Evolutionary conservation across 768 basidiomycete genomes (phyloP), one percentile per base, ranked within the genome.

Genomic region (Tylopilus balloui): DNA sequence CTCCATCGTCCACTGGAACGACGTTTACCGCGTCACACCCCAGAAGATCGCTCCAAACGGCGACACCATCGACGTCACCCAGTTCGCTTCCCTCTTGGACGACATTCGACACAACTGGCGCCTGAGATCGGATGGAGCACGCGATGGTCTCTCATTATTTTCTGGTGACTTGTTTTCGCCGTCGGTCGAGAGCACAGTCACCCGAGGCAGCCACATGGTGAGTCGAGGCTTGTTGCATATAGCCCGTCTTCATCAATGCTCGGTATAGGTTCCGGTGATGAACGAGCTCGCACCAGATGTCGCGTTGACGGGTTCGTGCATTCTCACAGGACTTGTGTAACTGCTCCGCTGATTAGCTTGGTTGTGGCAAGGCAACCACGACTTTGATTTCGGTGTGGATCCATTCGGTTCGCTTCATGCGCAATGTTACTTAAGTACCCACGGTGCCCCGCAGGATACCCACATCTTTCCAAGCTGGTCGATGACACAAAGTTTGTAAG

Each of bases 101-200:
- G 73, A 77, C 50, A 69, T 89, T 24, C 76, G 88, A 43, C 68
- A 72, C 43, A 64, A 66, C 32, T 91, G 88, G 88, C 55, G 68
- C 4, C 56, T 70, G 29, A 57, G 71, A 49, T 36, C 64, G 32
- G 78, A 81, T 53, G 77, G 78, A 6, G 68, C 71, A 41, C 73
- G 73, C 54, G 86, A 91, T 58, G 92, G 92, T 0, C 71, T 96
- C 8, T 73, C 85, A 0, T 68, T 96, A 4, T 96, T 94, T 67
- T 92, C 89, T 29, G 92, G 92, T 8, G 92, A 95, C 65, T 73
- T 91, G 11, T 94, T 94, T 65, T 84, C 86, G 20, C 92, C 92
- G 0, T 89, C 86, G 1, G 76, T 89, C 1, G 92, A 94, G 69
- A 88, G 85, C 54, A 84, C 87, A 5, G 84, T 95, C 29, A 92